phyloP scores from a whole-genome alignment of 2,329 filamentous ascomycete species.

The Stagonosporopsis vannaccii region DNA sequence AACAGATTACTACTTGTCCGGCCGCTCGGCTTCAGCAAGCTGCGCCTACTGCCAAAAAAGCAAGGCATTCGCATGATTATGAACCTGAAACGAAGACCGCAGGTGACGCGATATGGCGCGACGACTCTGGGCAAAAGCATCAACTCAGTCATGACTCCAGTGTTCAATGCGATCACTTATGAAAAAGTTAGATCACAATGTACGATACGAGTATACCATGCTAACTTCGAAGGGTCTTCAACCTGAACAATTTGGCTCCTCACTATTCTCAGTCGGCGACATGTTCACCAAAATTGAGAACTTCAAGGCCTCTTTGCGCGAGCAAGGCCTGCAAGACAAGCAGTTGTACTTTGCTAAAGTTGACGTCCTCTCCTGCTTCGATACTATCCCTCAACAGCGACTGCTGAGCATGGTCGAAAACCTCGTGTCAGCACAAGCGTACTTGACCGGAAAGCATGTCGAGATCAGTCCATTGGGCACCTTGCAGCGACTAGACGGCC shows the following conservation, averaged over 20 bases:
- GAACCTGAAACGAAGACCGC: conserved; percentile 75
- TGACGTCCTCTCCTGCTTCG: conserved; percentile 91
- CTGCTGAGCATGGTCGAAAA: conserved; percentile 71
- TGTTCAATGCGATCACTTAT: conserved; percentile 77
- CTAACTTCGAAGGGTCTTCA: conserved; percentile 37
- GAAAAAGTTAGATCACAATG: conserved; percentile 68
- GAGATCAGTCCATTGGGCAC: conserved; percentile 66
- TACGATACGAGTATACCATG: neutral
- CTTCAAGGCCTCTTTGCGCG: conserved; percentile 66
- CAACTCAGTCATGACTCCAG: conserved; percentile 74
- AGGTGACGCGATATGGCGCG: conserved; percentile 61
- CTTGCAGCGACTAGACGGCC: conserved; percentile 41
- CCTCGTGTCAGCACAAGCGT: conserved; percentile 66
- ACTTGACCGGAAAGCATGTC: conserved; percentile 76
- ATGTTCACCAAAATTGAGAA: conserved; percentile 75
- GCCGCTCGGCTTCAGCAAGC: conserved; percentile 75
- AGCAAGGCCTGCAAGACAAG: conserved; percentile 42
- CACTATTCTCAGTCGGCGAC: conserved; percentile 81
- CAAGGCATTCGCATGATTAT: conserved; percentile 81
- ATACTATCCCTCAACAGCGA: conserved; percentile 86
- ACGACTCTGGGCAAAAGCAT: conserved; percentile 68
- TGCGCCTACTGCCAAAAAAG: conserved; percentile 84
- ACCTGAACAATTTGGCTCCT: conserved; percentile 73
- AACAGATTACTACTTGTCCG: conserved; percentile 66
- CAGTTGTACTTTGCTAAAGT: conserved; percentile 87